These are phyloP conservation scores for Aspergillus quadricinctus DNA, from an alignment of 2,329 filamentous ascomycete genomes.

Conservation along the genomic window DNA sequence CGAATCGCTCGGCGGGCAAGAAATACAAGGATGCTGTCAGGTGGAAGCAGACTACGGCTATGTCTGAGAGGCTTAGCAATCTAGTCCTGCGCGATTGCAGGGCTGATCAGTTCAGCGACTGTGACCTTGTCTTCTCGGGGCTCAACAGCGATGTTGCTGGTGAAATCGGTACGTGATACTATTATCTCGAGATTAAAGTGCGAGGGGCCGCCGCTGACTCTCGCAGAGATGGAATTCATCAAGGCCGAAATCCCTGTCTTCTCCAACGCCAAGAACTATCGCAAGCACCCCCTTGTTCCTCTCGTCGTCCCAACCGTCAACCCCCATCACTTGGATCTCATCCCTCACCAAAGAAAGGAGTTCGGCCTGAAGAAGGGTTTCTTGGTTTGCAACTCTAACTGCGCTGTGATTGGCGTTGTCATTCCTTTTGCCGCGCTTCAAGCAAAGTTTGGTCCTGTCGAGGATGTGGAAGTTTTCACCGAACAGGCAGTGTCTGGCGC, in stretches of 20 bases:
- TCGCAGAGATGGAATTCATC: slow-evolving; percentile 80
- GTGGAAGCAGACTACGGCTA: slow-evolving; percentile 88
- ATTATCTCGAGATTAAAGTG: not conserved
- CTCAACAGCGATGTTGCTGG: slow-evolving; percentile 90
- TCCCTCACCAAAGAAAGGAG: slow-evolving; percentile 78
- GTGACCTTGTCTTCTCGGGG: slow-evolving; percentile 89
- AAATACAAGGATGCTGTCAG: slow-evolving; percentile 89
- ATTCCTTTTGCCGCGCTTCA: slow-evolving; percentile 91
- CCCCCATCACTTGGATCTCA: slow-evolving; percentile 77
- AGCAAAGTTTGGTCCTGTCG: slow-evolving; percentile 73
- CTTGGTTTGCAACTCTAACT: slow-evolving; percentile 96
- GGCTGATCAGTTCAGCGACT: slow-evolving; percentile 77
- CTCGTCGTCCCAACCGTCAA: slow-evolving; percentile 96
- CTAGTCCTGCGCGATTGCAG: slow-evolving; percentile 82
- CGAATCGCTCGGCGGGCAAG: slow-evolving; percentile 83
- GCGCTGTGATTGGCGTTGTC: slow-evolving; percentile 92
- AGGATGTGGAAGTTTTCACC: slow-evolving; percentile 79
- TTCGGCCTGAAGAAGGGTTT: slow-evolving; percentile 77
- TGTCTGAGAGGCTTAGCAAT: slow-evolving; percentile 70
- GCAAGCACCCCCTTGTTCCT: slow-evolving; percentile 81
- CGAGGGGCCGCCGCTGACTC: not conserved
- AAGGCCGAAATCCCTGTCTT: slow-evolving; percentile 86
- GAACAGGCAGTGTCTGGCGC: slow-evolving; percentile 93
- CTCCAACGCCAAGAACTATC: slow-evolving; percentile 97
- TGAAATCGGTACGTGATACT: slow-evolving; percentile 68